Base-by-base conservation (phyloP, 1,284 basidiomycete genomes). In the Lentinula novae-zelandiae region DNA sequence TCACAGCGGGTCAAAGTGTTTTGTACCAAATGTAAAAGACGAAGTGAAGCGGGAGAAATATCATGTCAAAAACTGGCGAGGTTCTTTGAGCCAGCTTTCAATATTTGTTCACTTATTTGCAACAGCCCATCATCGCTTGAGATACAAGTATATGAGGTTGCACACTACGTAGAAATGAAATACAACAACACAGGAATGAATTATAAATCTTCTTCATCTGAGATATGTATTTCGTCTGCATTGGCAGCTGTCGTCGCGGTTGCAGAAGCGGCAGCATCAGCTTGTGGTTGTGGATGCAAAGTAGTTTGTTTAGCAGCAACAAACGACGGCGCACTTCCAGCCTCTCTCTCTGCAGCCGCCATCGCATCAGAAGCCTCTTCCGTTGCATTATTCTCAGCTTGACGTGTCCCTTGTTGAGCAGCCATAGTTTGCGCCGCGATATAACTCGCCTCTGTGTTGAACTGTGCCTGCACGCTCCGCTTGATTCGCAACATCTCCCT, bases 401-500 rank as follows among this genome's bases (percentile, higher is more conserved):
- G 78, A 58, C 75, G 77, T 22, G 78, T 77, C 12, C 81, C 83
- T 67, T 86, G 78, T 66, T 84, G 82, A 36, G 88, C 83, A 1
- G 89, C 87, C 65, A 91, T 80, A 0, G 92, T 85, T 75, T 95
- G 92, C 6, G 94, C 93, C 2, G 92, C 91, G 60, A 96, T 78
- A 72, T 93, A 96, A 49, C 88, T 91, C 46, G 90, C 87, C 70
- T 98, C 96, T 8, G 97, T 99, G 74, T 99, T 98, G 82, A 96
- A 99, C 70, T 95, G 93, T 42, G 97, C 96, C 76, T 99, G 96
- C 5, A 99, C 96, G 66, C 93, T 94, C 60, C 97, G 87, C 77
- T 97, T 98, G 81, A 99, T 98, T 44, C 97, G 89, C 62, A 99
- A 77, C 93, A 98, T 98, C 78, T 99, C 96, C 67, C 96, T 82